Percentiles rank a stretch among this genome's conserved stretches.
Conservation (phyloP, 352 stramenopile genomes). For the Phytophthora multivora region DNA sequence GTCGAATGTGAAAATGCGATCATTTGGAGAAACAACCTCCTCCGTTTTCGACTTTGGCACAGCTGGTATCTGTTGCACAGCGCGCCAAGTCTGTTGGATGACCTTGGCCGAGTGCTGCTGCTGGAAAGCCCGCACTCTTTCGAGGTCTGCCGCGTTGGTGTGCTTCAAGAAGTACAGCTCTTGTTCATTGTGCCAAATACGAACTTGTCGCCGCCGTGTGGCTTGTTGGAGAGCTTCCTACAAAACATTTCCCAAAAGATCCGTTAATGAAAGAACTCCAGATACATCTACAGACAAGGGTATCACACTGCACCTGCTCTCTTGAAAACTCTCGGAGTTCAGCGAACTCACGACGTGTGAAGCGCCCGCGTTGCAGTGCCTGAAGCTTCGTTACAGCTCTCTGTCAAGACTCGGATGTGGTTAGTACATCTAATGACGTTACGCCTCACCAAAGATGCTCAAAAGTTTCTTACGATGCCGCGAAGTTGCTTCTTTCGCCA, state of each 20-base stretch:
- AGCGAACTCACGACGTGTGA: constrained; percentile 55
- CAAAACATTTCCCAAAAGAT: no score
- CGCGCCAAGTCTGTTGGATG: constrained; percentile 60
- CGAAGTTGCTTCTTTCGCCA: constrained; percentile 36
- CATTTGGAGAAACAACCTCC: constrained; percentile 7
- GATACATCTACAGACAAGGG: neutral
- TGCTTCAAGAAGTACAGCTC: constrained; percentile 70
- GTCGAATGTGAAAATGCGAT: constrained; percentile 43
- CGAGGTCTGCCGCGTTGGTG: constrained; percentile 52
- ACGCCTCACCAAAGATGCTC: constrained; percentile 1
- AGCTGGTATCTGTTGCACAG: neutral
- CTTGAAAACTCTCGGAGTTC: constrained; percentile 54
- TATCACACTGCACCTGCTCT: constrained; percentile 44
- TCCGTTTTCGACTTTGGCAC: neutral
- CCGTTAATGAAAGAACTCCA: neutral
- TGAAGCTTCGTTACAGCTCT: constrained; percentile 58
- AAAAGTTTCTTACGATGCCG: constrained; percentile 38
- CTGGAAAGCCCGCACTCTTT: constrained; percentile 53
- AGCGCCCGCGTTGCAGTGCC: constrained; percentile 60
- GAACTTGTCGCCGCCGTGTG: constrained; percentile 47
- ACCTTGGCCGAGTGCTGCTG: constrained; percentile 35
- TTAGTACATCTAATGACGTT: constrained; percentile 5
- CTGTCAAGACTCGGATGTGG: constrained; percentile 26
- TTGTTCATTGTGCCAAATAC: constrained; percentile 69
- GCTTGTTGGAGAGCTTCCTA: constrained; percentile 51